Evolutionary conservation across 371 early-diverging fungal genomes (phyloP), one percentile per base, ranked within the genome.

Genomic region (Globomyces sp.): DNA sequence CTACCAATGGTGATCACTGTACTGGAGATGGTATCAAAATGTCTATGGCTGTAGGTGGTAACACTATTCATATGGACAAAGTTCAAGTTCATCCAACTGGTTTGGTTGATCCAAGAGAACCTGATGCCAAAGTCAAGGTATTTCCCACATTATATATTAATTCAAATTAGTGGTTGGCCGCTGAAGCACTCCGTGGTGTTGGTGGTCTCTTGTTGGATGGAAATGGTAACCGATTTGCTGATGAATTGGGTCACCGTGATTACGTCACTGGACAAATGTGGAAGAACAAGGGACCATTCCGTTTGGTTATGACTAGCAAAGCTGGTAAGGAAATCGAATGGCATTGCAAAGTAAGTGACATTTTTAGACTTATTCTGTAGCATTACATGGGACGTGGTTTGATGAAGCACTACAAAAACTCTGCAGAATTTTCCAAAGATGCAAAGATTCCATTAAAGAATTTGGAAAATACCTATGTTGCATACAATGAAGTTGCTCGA

Each of bases 61-160:
- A 85, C 80, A 86, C 90, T 46, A 87, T 94, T 68, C 93, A 95
- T 81, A 86, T 97, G 84, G 95, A 97, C 67, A 94, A 93, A 79
- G 92, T 97, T 55, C 98, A 97, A 79, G 95, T 97, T 43, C 96
- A 97, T 73, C 98, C 98, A 55, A 97, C 98, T 36, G 98, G 98
- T 72, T 78, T 96, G 57, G 94, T 96, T 41, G 92, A 92, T 72
- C 91, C 92, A 50, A 86, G 87, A 49, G 93, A 95, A 52, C 95
- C 95, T 43, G 87, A 90, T 69, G 92, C 92, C 43, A 75, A 80
- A 59, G 76, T 81, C 64, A 75, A 77, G 72, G 53, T 69, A 24
- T 24, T 24, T 24, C 57, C 43, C 34, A 48, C 2, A 13, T 34
- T 13, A 24, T n/a, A 13, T 58, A 51, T 75, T 81, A 78, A 24